phyloP scores from a whole-genome alignment of 768 basidiomycete species.

The Collybiopsis confluens region DNA sequence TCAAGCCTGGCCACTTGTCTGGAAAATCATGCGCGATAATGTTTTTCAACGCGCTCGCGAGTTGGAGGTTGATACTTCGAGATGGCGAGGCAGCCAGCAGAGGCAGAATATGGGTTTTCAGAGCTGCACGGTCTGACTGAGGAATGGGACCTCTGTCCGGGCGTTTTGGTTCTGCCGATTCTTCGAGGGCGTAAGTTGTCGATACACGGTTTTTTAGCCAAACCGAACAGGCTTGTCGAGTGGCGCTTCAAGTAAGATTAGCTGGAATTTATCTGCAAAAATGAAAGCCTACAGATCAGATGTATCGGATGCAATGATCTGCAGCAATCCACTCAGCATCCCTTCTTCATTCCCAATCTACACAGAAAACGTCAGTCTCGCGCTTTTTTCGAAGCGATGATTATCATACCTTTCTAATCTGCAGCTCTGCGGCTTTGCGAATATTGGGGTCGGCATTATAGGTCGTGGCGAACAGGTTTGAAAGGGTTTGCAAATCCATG shows the following conservation, averaged over 20 bases:
- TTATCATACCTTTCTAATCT: constrained; percentile 82
- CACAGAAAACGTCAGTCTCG: not conserved
- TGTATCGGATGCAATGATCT: constrained; percentile 77
- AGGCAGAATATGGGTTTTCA: constrained; percentile 63
- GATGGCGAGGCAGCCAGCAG: constrained; percentile 67
- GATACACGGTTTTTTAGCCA: constrained; percentile 90
- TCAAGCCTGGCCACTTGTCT: constrained; percentile 63
- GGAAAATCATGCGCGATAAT: constrained; percentile 79
- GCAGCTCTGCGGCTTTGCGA: constrained; percentile 79
- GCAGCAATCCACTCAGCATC: constrained; percentile 76
- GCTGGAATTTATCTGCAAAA: not conserved
- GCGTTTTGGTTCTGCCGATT: constrained; percentile 28
- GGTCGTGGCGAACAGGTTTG: constrained; percentile 75
- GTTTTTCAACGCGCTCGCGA: constrained; percentile 69
- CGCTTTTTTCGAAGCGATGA: no score
- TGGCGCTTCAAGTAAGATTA: constrained; percentile 44
- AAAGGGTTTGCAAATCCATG: constrained; percentile 78
- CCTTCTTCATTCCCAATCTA: constrained; percentile 76
- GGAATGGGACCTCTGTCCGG: constrained; percentile 63
- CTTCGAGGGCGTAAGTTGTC: constrained; percentile 46
- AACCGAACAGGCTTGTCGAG: constrained; percentile 80
- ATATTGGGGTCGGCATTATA: constrained; percentile 83
- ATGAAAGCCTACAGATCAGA: constrained; percentile 67
- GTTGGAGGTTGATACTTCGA: constrained; percentile 67
- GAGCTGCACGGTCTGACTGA: constrained; percentile 62